phyloP scores from a whole-genome alignment of 2,329 filamentous ascomycete genomes.

The Clarireedia paspali region DNA sequence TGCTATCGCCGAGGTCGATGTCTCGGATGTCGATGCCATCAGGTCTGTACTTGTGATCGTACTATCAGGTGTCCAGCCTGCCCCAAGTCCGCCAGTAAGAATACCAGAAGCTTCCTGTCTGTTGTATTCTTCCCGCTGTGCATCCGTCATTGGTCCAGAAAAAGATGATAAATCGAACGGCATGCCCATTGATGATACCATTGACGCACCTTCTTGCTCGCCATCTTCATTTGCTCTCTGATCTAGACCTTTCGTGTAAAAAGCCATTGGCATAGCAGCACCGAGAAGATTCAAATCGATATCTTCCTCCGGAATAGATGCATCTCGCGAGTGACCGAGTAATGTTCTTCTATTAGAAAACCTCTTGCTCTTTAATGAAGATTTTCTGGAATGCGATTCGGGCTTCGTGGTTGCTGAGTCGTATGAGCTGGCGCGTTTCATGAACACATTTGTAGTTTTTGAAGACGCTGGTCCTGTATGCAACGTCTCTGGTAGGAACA shows the following conservation, averaged over 20 bases:
- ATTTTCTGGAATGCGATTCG: neutral
- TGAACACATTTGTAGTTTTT: neutral
- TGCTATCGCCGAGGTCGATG: constrained; percentile 9
- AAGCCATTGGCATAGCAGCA: constrained; percentile 21
- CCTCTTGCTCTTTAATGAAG: neutral
- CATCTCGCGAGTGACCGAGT: constrained; percentile 10
- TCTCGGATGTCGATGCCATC: constrained; percentile 27
- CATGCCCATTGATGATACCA: constrained; percentile 11
- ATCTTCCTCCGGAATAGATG: constrained; percentile 24
- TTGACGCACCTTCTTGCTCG: constrained; percentile 13
- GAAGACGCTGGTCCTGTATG: constrained; percentile 17
- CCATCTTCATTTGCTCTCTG: constrained; percentile 15
- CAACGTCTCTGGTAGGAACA: constrained; percentile 16
- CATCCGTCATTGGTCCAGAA: constrained; percentile 17
- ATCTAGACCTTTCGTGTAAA: constrained; percentile 16
- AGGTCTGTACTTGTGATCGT: constrained; percentile 45
- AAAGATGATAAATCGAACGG: constrained; percentile 25
- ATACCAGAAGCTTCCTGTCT: constrained; percentile 42
- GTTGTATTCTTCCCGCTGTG: constrained; percentile 19
- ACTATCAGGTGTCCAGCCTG: constrained; percentile 42
- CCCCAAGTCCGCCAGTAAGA: constrained; percentile 51
- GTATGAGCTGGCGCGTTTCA: neutral
- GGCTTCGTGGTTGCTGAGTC: neutral
- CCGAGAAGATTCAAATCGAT: constrained; percentile 25
- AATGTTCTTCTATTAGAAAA: constrained; percentile 20